A percentile compares a stretch with the other conserved stretches of the same genome.
Evolutionary conservation across 108 stramenopile genomes (phyloP).

Genomic region (Cyclotella atomus): DNA sequence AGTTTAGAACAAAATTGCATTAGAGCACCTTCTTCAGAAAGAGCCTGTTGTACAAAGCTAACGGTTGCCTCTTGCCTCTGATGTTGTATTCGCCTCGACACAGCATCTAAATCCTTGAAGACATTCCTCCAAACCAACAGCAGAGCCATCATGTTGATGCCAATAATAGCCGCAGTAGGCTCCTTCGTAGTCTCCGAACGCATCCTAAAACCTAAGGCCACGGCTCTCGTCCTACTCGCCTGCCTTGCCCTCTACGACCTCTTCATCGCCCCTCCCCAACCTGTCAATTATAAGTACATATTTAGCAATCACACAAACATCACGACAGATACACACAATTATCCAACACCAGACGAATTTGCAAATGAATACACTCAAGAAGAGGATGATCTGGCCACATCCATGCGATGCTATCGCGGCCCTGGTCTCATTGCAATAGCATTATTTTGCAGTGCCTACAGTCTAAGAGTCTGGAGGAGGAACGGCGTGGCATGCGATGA

Average conservation of each 20-base stretch:
- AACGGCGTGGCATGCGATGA: constrained; percentile 90
- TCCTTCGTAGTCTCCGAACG: constrained; percentile 58
- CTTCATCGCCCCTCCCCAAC: constrained; percentile 40
- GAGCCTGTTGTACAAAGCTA: too few species aligned
- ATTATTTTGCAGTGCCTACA: constrained; percentile 77
- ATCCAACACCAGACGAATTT: background rate
- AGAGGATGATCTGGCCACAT: constrained; percentile 51
- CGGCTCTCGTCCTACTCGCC: constrained; percentile 36
- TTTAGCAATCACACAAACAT: background rate
- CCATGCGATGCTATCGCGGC: constrained; percentile 58
- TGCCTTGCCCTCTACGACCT: constrained; percentile 50
- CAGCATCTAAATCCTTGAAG: too few species aligned
- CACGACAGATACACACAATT: background rate
- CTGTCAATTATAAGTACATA: background rate
- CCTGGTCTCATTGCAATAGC: constrained; percentile 82
- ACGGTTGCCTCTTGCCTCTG: too few species aligned
- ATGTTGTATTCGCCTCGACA: too few species aligned
- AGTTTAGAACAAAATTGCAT: too few species aligned
- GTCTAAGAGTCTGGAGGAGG: constrained; percentile 82
- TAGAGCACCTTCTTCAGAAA: too few species aligned
- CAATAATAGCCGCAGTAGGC: constrained; percentile 53
- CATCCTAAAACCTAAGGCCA: constrained; percentile 55
- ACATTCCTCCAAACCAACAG: too few species aligned
- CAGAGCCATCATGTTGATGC: constrained; percentile 59
- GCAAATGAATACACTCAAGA: constrained; percentile 10